phyloP scores from a whole-genome alignment of 208 protist genomes.

The Kentomonas sorsogonicus region DNA sequence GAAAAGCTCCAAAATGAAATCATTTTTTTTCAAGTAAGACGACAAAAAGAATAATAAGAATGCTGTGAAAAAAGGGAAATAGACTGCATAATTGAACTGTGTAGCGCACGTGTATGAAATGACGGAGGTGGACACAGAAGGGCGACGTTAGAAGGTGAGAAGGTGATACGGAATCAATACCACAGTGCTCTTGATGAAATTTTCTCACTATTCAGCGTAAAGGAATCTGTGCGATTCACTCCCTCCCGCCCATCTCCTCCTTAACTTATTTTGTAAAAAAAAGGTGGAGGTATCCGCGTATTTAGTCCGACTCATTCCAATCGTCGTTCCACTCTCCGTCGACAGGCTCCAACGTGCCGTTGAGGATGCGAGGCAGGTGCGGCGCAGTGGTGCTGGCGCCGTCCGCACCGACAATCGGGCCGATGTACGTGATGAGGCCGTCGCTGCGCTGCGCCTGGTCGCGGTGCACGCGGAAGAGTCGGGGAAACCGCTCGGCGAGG shows the following conservation, averaged over 20 bases:
- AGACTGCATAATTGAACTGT: not conserved
- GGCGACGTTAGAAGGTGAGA: too few relatives aligned
- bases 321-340: constrained; percentile 6
- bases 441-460: constrained; percentile 25
- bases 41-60: not conserved
- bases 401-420: constrained; percentile 16
- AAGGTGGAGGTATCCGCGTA: too few relatives aligned
- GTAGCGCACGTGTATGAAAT: too few relatives aligned
- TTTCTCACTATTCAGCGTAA: too few relatives aligned
- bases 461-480: constrained; percentile 75
- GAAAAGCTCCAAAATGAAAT: constrained; percentile 8
- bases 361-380: too few relatives aligned
- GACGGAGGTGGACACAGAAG: too few relatives aligned
- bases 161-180: too few relatives aligned
- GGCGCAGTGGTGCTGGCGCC: too few relatives aligned
- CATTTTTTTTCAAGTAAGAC: constrained; percentile 4
- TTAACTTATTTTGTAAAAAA: not conserved
- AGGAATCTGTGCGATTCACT: too few relatives aligned
- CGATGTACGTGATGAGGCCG: constrained; percentile 80
- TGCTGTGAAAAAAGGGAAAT: not conserved
- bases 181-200: too few relatives aligned
- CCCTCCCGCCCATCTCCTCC: not conserved
- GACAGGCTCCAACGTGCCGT: too few relatives aligned
- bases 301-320: constrained; percentile 11
- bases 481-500: constrained; percentile 63